A percentile compares a stretch with the other conserved stretches of the same genome.
These are phyloP conservation scores for Scutellaria baicalensis DNA, from an alignment of 257 asterid genomes.

Conservation along the genomic window DNA sequence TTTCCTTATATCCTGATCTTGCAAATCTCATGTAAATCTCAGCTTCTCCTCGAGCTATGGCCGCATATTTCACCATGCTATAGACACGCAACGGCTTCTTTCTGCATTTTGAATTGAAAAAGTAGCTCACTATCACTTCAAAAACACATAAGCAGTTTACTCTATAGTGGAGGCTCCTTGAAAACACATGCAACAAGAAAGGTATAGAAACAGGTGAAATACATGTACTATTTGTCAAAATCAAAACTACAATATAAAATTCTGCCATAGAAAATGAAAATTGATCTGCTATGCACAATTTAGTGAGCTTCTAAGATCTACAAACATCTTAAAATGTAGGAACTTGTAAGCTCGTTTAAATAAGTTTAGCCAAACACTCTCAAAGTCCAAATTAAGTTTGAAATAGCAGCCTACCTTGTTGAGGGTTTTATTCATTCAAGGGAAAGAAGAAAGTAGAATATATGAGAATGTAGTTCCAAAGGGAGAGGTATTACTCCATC, in stretches of 20 bases:
- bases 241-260: too few species aligned
- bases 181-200: too few species aligned
- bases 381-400: not conserved
- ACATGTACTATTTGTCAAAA: too few species aligned
- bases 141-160: not conserved
- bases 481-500: not conserved
- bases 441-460: not conserved
- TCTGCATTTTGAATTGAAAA: conserved; percentile 28
- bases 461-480: not conserved
- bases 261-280: too few species aligned
- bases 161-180: too few species aligned
- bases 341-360: too few species aligned
- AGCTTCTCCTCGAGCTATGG: conserved; percentile 84
- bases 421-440: not conserved
- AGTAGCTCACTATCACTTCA: not conserved
- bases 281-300: too few species aligned
- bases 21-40: conserved; percentile 80
- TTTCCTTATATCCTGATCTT: conserved; percentile 68
- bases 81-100: conserved; percentile 64
- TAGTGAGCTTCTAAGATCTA: too few species aligned
- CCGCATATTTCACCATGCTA: conserved; percentile 86
- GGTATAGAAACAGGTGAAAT: too few species aligned
- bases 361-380: too few species aligned
- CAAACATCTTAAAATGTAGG: too few species aligned
- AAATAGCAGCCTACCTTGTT: not conserved